These are phyloP conservation scores for Coelastrella sp. DNA, from an alignment of 139 green algal species.

Conservation along the genomic window DNA sequence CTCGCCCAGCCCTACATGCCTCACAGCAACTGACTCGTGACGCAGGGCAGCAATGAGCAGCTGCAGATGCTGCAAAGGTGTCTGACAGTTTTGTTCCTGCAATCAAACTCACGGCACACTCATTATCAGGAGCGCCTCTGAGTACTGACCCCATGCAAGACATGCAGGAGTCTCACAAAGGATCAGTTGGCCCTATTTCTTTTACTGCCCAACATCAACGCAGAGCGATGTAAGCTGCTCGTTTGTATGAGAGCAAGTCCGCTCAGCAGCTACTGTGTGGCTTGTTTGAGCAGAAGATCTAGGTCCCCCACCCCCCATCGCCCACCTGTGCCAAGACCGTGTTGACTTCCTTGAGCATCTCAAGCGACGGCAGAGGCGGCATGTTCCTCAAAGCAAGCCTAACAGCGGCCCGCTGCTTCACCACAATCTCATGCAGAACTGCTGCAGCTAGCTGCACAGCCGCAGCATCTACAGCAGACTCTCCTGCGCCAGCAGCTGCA, in stretches of 20 bases:
- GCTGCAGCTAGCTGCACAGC: constrained; percentile 44
- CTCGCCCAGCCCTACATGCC: constrained; percentile 61
- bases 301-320: no score
- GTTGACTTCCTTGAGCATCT: constrained; percentile 50
- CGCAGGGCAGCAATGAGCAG: constrained; percentile 67
- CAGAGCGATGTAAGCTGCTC: no score
- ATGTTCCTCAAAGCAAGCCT: constrained; percentile 67
- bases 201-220: no score
- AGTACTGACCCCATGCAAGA: no score
- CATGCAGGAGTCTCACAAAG: no score
- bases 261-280: no score
- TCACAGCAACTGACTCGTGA: constrained; percentile 69
- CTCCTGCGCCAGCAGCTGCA: not conserved
- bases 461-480: not conserved
- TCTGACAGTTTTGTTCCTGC: constrained; percentile 53
- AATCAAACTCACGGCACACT: not conserved
- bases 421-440: constrained; percentile 64
- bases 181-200: no score
- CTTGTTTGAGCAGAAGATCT: no score
- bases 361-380: constrained; percentile 65
- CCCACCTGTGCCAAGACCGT: constrained; percentile 58
- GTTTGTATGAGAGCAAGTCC: not conserved
- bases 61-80: constrained; percentile 51
- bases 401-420: constrained; percentile 49
- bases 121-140: no score